Evolutionary conservation across 2,329 filamentous ascomycete genomes (phyloP).

Genomic region (Hymenoscyphus salicellus): DNA sequence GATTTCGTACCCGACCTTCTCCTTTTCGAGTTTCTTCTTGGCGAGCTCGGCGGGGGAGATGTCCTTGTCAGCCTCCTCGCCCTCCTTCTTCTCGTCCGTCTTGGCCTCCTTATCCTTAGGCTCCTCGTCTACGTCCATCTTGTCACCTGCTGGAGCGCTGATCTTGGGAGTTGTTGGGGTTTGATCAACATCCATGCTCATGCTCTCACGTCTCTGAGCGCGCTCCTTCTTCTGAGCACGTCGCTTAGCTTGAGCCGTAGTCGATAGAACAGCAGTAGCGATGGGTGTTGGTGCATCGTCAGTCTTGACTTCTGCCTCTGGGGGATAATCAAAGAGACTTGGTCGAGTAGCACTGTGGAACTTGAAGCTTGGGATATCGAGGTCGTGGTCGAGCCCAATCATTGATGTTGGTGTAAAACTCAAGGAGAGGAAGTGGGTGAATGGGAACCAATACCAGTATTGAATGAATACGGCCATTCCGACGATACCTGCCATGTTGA

Average conservation of each 20-base stretch:
- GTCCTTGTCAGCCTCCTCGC: conserved; percentile 58
- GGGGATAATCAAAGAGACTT: conserved; percentile 96
- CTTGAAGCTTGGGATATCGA: conserved; percentile 91
- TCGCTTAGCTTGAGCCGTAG: conserved; percentile 94
- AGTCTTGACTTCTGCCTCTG: conserved; percentile 90
- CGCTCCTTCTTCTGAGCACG: conserved; percentile 92
- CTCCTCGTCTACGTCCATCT: conserved; percentile 82
- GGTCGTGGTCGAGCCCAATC: conserved; percentile 88
- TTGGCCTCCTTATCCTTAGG: conserved; percentile 46
- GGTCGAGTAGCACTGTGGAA: conserved; percentile 93
- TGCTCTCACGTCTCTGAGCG: conserved; percentile 83
- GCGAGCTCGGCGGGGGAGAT: conserved; percentile 50
- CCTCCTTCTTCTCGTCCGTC: conserved; percentile 60
- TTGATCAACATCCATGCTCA: conserved; percentile 74
- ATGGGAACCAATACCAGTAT: conserved; percentile 99
- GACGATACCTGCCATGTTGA: conserved; percentile 98
- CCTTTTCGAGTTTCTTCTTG: conserved; percentile 92
- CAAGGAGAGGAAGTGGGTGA: conserved; percentile 93
- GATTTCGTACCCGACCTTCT: conserved; percentile 93
- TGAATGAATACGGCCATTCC: conserved; percentile 98
- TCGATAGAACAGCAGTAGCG: conserved; percentile 92
- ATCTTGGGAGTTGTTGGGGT: conserved; percentile 70
- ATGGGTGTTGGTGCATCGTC: conserved; percentile 93
- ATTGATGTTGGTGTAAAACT: conserved; percentile 96
- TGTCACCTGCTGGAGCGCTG: conserved; percentile 58